phyloP scores from a whole-genome alignment of 192 early-diverging fungal genomes.

The Ramicandelaber brevisporus region DNA sequence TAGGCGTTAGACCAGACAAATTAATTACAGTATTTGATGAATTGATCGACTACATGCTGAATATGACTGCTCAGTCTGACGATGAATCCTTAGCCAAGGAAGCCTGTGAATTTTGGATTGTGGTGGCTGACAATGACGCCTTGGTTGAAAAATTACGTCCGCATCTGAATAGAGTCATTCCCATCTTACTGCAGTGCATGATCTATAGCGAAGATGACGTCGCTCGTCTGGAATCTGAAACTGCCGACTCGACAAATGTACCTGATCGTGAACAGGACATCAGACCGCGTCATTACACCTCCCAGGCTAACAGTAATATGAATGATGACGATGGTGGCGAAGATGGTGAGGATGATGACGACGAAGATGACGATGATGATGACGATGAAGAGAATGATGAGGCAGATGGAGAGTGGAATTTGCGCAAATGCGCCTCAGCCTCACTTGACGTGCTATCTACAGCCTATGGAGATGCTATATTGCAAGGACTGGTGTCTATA shows the following conservation, averaged over 20 bases:
- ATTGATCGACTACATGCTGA: constrained; percentile 89
- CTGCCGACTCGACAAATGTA: constrained; percentile 65
- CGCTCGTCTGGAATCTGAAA: constrained; percentile 41
- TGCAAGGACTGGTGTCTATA: constrained; percentile 63
- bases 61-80: constrained; percentile 55
- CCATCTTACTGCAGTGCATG: constrained; percentile 84
- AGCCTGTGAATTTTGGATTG: constrained; percentile 97
- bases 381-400: constrained; percentile 71
- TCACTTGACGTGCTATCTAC: constrained; percentile 84
- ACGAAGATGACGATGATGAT: constrained; percentile 64
- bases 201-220: constrained; percentile 88
- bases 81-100: constrained; percentile 82
- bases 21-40: constrained; percentile 66
- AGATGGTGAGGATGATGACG: constrained; percentile 27
- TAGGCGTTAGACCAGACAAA: constrained; percentile 64
- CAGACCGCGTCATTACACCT: constrained; percentile 77
- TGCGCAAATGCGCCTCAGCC: constrained; percentile 94
- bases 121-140: constrained; percentile 80
- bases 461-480: constrained; percentile 59
- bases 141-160: constrained; percentile 43
- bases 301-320: constrained; percentile 45
- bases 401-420: constrained; percentile 78
- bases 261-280: constrained; percentile 82
- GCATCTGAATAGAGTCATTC: constrained; percentile 51
- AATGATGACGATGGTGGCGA: constrained; percentile 15